Evolutionary conservation across 2,329 filamentous ascomycete genomes (phyloP).

Genomic region (Orbilia blumenaviensis): DNA sequence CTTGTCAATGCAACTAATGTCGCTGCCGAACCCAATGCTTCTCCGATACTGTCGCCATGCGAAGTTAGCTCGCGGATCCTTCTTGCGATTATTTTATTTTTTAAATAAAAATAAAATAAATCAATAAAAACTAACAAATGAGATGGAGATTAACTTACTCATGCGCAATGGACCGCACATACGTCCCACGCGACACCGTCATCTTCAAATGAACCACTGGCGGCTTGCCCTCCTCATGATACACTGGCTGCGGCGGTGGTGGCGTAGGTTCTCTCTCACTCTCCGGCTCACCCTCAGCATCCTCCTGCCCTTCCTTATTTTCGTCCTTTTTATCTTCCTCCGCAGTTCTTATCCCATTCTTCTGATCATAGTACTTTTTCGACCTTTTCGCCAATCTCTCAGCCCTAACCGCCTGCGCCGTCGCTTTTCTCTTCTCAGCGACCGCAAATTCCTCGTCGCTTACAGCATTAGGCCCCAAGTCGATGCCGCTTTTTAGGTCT

Average conservation of each 20-base stretch:
- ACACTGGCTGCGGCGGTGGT: constrained; percentile 40
- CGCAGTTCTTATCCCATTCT: background rate
- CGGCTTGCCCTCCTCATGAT: constrained; percentile 66
- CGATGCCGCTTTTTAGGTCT: background rate
- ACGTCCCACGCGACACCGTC: constrained; percentile 95
- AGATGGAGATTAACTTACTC: constrained; percentile 64
- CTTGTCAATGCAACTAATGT: constrained; percentile 87
- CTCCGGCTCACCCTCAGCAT: background rate
- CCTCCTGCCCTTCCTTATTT: background rate
- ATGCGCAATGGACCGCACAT: constrained; percentile 91
- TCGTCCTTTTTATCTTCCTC: background rate
- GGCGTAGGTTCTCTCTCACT: constrained; percentile 33
- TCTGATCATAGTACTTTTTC: constrained; percentile 1
- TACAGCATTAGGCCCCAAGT: background rate
- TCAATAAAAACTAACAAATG: too few relatives aligned
- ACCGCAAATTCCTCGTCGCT: constrained; percentile 21
- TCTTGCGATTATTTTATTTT: background rate
- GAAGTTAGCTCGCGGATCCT: background rate
- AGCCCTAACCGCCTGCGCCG: background rate
- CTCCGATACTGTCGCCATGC: constrained; percentile 68
- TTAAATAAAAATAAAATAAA: too few relatives aligned
- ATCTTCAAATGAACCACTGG: constrained; percentile 85
- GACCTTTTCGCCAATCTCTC: background rate
- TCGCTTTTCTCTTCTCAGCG: constrained; percentile 27
- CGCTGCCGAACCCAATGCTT: constrained; percentile 80